A percentile compares a stretch with the other conserved stretches of the same genome.
These are phyloP conservation scores for Desmodesmus armatus DNA, from an alignment of 139 green algal species.

Conservation along the genomic window DNA sequence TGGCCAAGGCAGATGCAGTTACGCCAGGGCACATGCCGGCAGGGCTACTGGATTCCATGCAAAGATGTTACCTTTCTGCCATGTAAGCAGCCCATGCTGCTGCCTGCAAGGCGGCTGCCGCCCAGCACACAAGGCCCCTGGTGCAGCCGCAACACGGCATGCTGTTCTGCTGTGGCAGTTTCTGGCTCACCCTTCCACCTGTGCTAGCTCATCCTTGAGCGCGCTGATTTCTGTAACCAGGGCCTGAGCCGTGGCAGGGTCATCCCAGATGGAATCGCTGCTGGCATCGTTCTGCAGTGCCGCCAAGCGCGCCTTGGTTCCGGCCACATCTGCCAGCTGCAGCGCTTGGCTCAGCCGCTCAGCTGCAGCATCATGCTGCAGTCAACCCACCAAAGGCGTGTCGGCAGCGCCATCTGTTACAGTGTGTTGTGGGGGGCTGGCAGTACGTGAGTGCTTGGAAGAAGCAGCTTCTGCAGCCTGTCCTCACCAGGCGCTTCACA, in stretches of 20 bases:
- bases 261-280: conserved; percentile 75
- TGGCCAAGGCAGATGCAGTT: no score
- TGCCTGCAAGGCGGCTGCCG: not conserved
- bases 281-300: conserved; percentile 51
- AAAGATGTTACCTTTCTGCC: not conserved
- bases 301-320: conserved; percentile 45
- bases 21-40: no score
- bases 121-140: no score
- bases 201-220: conserved; percentile 44
- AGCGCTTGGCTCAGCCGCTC: conserved; percentile 27
- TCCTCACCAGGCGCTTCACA: conserved; percentile 9
- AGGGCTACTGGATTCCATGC: no score
- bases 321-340: conserved; percentile 56
- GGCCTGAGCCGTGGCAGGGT: conserved; percentile 61
- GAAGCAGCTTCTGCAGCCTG: not conserved
- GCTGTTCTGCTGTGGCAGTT: not conserved
- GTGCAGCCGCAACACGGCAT: conserved; percentile 5
- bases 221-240: conserved; percentile 57
- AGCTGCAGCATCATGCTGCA: conserved; percentile 7
- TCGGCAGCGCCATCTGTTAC: not conserved
- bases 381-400: no score
- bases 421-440: not conserved
- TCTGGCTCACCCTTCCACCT: conserved; percentile 47
- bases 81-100: not conserved
- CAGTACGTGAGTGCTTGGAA: not conserved